Conservation (phyloP, 2,329 filamentous ascomycete genomes). For the Aspergillus sp. region DNA sequence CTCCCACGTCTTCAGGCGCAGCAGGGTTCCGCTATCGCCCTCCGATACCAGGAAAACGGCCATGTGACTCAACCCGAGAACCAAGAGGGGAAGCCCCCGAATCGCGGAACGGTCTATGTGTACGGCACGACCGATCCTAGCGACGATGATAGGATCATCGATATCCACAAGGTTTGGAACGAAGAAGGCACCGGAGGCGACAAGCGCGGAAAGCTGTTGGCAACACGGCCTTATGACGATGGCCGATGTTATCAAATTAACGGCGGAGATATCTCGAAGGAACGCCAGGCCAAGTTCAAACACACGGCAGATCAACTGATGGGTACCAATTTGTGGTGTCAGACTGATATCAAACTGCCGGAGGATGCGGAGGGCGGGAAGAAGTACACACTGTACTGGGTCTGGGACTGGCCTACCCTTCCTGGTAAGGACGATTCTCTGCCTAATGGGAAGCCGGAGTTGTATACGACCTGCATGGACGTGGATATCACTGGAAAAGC, state of each 20-base stretch:
- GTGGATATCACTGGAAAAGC: slow-evolving; percentile 33
- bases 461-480: slow-evolving; percentile 47
- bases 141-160: slow-evolving; percentile 51
- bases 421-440: slow-evolving; percentile 27
- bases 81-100: slow-evolving; percentile 54
- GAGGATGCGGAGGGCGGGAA: slow-evolving; percentile 54
- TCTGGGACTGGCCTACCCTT: slow-evolving; percentile 85
- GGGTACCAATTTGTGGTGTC: slow-evolving; percentile 65
- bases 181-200: slow-evolving; percentile 73
- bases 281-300: slow-evolving; percentile 53
- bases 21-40: slow-evolving; percentile 57
- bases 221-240: slow-evolving; percentile 78
- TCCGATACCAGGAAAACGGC: slow-evolving; percentile 68
- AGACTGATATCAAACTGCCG: slow-evolving; percentile 73
- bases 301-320: slow-evolving; percentile 45
- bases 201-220: slow-evolving; percentile 65
- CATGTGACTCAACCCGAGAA: slow-evolving; percentile 59
- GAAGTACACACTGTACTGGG: slow-evolving; percentile 82
- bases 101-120: slow-evolving; percentile 66
- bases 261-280: slow-evolving; percentile 47
- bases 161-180: slow-evolving; percentile 72
- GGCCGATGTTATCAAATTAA: slow-evolving; percentile 82
- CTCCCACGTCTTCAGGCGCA: slow-evolving; percentile 55
- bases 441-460: slow-evolving; percentile 39
- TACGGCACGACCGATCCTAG: slow-evolving; percentile 62